These are phyloP conservation scores for Pythium aphanidermatum DNA, from an alignment of 352 stramenopile genomes.

Conservation along the genomic window DNA sequence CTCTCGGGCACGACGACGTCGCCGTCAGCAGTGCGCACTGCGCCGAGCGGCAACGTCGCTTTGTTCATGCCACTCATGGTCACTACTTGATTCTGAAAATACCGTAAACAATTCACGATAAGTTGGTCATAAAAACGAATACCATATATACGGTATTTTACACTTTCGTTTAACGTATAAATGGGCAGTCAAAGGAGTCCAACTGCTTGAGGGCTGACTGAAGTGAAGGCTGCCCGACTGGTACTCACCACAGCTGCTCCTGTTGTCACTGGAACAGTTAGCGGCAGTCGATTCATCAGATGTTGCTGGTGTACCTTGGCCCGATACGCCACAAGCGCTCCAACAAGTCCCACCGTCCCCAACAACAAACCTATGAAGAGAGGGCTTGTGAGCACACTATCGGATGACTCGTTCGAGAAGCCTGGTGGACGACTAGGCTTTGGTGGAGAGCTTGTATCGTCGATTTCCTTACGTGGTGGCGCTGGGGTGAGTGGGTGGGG, in stretches of 20 bases:
- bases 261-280: neutral
- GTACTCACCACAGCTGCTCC: neutral
- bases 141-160: conserved; percentile 7
- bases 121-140: no score
- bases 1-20: conserved; percentile 61
- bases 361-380: conserved; percentile 41
- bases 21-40: conserved; percentile 52
- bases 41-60: conserved; percentile 43
- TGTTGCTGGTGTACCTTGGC: conserved; percentile 16
- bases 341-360: conserved; percentile 20
- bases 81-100: neutral
- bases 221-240: conserved; percentile 3
- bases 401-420: neutral
- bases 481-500: no score
- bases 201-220: neutral
- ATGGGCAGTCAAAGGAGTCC: conserved; percentile 9
- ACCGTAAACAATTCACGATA: conserved; percentile 4
- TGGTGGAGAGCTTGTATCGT: neutral
- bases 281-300: neutral
- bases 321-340: conserved; percentile 21
- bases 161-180: conserved; percentile 4
- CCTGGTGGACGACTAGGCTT: neutral
- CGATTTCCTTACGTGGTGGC: neutral
- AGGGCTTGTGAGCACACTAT: conserved; percentile 27
- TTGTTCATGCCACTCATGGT: neutral